A percentile compares a stretch with the other conserved stretches of the same genome.
Evolutionary conservation across 2,329 filamentous ascomycete species (phyloP).

Genomic region (Stylonectria norvegica): DNA sequence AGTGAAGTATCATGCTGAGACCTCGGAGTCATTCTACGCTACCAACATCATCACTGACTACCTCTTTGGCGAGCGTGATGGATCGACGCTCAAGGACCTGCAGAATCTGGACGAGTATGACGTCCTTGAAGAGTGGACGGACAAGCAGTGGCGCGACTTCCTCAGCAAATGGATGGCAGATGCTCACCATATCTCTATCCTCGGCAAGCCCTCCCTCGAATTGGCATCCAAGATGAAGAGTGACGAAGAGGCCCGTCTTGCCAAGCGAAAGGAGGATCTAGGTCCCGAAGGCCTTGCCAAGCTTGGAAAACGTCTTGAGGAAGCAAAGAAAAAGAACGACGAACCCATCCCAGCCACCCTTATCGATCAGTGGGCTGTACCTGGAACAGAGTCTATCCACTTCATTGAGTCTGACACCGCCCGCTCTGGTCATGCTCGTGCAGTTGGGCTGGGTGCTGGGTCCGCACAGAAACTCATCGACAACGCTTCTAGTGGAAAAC

Average conservation of each 20-base stretch:
- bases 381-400: conserved; percentile 84
- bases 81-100: conserved; percentile 66
- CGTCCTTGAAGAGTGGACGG: conserved; percentile 71
- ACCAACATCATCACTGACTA: conserved; percentile 88
- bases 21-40: conserved; percentile 75
- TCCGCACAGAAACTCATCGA: conserved; percentile 74
- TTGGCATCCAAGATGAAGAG: conserved; percentile 77
- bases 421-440: conserved; percentile 72
- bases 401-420: conserved; percentile 89
- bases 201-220: conserved; percentile 80
- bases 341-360: conserved; percentile 77
- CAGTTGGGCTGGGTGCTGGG: conserved; percentile 65
- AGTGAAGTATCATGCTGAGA: conserved; percentile 79
- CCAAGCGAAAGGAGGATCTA: conserved; percentile 72
- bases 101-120: conserved; percentile 59
- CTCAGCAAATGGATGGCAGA: conserved; percentile 81
- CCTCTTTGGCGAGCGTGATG: conserved; percentile 82
- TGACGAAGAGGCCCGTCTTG: conserved; percentile 75
- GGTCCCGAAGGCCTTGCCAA: conserved; percentile 78
- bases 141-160: conserved; percentile 79
- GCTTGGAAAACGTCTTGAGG: conserved; percentile 71
- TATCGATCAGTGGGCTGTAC: conserved; percentile 79
- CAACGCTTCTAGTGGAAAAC: conserved; percentile 53
- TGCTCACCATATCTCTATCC: conserved; percentile 79
- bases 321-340: conserved; percentile 85